phyloP scores from a whole-genome alignment of 2,329 filamentous ascomycete species.

The Stemphylium beticola region DNA sequence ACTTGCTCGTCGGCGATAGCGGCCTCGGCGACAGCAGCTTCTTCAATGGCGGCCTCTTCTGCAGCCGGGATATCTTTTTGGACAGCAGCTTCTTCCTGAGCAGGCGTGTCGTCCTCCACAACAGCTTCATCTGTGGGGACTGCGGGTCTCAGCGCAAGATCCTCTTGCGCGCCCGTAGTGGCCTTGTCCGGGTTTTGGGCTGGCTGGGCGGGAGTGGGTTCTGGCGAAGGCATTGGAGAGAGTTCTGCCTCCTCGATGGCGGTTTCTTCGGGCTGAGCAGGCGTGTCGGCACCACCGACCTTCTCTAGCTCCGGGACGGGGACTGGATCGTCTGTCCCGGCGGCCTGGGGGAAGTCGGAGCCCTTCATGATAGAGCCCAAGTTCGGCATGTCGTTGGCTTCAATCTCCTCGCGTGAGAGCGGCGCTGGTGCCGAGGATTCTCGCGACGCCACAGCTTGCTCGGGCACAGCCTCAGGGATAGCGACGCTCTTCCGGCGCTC shows the following conservation, averaged over 20 bases:
- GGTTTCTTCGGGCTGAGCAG: slow-evolving; percentile 8
- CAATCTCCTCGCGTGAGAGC: slow-evolving; percentile 35
- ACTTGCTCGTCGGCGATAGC: slow-evolving; percentile 19
- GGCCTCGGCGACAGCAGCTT: slow-evolving; percentile 13
- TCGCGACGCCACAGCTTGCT: slow-evolving; percentile 51
- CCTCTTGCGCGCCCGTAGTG: slow-evolving; percentile 52
- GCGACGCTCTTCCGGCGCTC: slow-evolving; percentile 46
- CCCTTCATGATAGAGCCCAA: slow-evolving; percentile 46
- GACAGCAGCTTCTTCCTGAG: slow-evolving; percentile 6
- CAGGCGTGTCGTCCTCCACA: slow-evolving; percentile 43
- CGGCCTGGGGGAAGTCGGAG: slow-evolving; percentile 42
- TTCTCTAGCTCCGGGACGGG: slow-evolving; percentile 1
- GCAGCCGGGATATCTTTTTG: slow-evolving; percentile 29
- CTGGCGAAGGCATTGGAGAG: not conserved
- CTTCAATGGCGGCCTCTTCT: not conserved
- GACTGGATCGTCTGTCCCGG: slow-evolving; percentile 5
- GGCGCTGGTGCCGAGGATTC: slow-evolving; percentile 46
- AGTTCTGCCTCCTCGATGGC: not conserved
- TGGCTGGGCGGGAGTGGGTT: slow-evolving; percentile 3
- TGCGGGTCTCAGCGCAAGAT: slow-evolving; percentile 49
- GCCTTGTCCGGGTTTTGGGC: slow-evolving; percentile 53
- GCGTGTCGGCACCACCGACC: not conserved
- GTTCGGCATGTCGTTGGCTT: slow-evolving; percentile 38
- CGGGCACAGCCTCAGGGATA: slow-evolving; percentile 50
- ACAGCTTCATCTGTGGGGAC: slow-evolving; percentile 44